Base-by-base conservation (phyloP, 2,329 filamentous ascomycete species). In the Trichoderma guizhouense region DNA sequence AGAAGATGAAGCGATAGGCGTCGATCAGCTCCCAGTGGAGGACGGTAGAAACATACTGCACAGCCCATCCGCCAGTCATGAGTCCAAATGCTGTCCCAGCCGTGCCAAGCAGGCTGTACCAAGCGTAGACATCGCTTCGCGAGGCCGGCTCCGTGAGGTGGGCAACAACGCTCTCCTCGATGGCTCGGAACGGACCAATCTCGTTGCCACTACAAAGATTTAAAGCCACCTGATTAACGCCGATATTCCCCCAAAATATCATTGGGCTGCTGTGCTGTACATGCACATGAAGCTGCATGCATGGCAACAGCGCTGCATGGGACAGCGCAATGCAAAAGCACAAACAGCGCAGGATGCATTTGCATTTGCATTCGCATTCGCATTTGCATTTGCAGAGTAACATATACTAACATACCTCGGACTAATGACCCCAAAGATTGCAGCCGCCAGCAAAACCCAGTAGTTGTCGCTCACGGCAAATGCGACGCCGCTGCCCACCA, bases 41-140 rank as follows among this genome's bases (percentile, higher is more conserved):
- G 21, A 76, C 75, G 1, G 78, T 76, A 26, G 84, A 82, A 34
- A 91, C 79, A 5, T 83, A 77, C 57, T 87, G 84, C 5, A 91
- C 84, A 3, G 85, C 77, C 88, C 89, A 91, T 3, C 91, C 91
- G 69, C 86, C 86, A 0, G 83, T 80, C 58, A 90, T 80, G 72
- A 89, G 86, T 1, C 91, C 91, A 18, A 87, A 82, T 0, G 91
- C 90, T 0, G 86, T 84, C 0, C 91, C 91, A 0, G 88, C 86
- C 0, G 84, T 86, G 3, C 90, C 91, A 1, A 84, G 78, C 7
- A 90, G 81, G 7, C 83, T 86, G 75, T 90, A 91, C 89, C 89
- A 91, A 4, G 88, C 88, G 73, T 88, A 90, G 32, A 91, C 82
- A 75, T 90, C 88, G 71, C 84, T 83, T 58, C 88, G 79, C 3